Percentiles rank a stretch among this genome's conserved stretches.
phyloP scores from a whole-genome alignment of 2,329 filamentous ascomycete genomes.

The Rhynchosporium graminicola region DNA sequence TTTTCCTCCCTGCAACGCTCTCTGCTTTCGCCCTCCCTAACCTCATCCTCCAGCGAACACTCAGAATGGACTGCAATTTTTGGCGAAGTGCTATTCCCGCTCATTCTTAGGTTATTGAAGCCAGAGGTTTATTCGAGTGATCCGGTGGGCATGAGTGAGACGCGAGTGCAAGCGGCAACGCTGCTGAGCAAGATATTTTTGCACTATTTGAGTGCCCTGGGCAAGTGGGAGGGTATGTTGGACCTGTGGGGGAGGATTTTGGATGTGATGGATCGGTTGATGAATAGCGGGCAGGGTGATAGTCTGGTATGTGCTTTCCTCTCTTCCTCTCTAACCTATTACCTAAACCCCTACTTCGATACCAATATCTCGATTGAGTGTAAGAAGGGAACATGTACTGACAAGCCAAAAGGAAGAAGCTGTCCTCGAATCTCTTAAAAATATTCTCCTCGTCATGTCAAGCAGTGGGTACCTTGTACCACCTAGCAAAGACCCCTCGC shows the following conservation, averaged over 20 bases:
- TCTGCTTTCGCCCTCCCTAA: conserved; percentile 80
- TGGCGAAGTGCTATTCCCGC: conserved; percentile 86
- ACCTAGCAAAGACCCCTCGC: conserved; percentile 57
- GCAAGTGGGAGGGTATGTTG: conserved; percentile 84
- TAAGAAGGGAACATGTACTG: conserved; percentile 14
- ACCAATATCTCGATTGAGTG: no score
- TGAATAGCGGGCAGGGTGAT: conserved; percentile 93
- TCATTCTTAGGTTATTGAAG: conserved; percentile 84
- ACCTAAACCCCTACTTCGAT: no score
- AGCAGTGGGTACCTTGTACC: conserved; percentile 82
- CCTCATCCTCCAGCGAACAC: conserved; percentile 78
- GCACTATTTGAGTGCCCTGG: conserved; percentile 84
- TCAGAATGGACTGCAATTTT: conserved; percentile 96
- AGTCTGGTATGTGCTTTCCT: conserved; percentile 65
- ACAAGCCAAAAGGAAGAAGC: conserved; percentile 73
- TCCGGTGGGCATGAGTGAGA: conserved; percentile 91
- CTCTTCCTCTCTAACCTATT: conserved; percentile 1
- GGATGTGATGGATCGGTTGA: conserved; percentile 91
- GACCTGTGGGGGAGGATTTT: conserved; percentile 91
- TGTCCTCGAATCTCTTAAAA: conserved; percentile 92
- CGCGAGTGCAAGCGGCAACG: conserved; percentile 85
- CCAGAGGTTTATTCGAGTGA: conserved; percentile 94
- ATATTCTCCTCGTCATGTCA: conserved; percentile 92
- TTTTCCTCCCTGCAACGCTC: conserved; percentile 84
- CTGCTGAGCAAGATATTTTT: conserved; percentile 94